Base-by-base conservation (phyloP, 2,329 filamentous ascomycete species). In the Talaromyces atroroseus region DNA sequence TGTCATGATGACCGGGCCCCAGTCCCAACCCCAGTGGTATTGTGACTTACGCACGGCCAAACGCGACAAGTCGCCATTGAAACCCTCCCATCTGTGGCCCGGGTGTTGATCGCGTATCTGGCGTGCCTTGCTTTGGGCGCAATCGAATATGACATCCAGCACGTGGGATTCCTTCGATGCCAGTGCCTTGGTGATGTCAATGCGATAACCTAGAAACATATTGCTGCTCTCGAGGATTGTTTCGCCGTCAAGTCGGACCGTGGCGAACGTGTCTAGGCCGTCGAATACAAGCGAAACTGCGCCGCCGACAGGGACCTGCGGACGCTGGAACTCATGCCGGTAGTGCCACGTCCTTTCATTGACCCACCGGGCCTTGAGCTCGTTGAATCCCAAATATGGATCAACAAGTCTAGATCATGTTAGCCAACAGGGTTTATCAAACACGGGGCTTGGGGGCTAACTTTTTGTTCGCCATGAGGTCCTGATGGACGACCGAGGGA, bases 261-360 rank as follows among this genome's bases (percentile, higher is more conserved):
- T 86, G 1, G 89, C 88, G 71, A 88, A 90, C 0, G 89, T 94
- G 68, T 94, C 89, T 50, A 94, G 77, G 0, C 89, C 89, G 58
- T 90, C 86, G 66, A 92, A 91, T 0, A 81, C 85, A 34, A 92
- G 70, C 0, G 88, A 3, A 6, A 44, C 56, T 38, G n/a, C 49
- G 6, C 45, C 56, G 14, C 46, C 56, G 18, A 45, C 23, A 3
- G 56, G 56, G 29, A 53, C 42, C 29, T 38, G 20, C n/a, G 50
- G 50, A 18, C 23, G 20, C 20, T 42, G 26, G 24, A 57, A 53
- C 12, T 23, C 44, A 26, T 48, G 46, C 3, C 50, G 46, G 34
- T 57, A 57, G 40, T 68, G 20, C 68, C 68, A 71, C 7, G 61
- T 16, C 36, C 61, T 61, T 45, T 70, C 65, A 12, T 66, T 68